Evolutionary conservation across 2,329 filamentous ascomycete species (phyloP), one percentile per base, ranked within the genome.

Genomic region (Cladosporium sp.): DNA sequence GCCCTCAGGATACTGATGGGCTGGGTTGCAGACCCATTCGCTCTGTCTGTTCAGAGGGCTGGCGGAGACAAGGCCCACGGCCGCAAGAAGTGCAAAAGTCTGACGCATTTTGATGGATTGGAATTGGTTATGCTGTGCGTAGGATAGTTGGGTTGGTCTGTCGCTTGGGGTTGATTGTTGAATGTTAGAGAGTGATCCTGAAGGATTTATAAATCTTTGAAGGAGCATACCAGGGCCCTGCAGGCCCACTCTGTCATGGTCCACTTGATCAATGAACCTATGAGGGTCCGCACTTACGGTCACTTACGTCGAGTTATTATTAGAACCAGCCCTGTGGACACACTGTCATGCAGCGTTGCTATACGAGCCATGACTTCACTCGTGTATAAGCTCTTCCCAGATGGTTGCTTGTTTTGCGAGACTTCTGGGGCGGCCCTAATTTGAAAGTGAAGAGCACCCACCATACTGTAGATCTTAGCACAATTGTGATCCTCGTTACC

Each of bases 21-120:
- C 70, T 30, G 70, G 66, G 67, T 68, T 64, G 66, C 62, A 65
- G 48, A 46, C 48, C 58, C 69, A 72, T 57, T 66, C 64, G 25
- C 36, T 25, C 39, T 46, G 39, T 28, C 30, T 54, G 25, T 51
- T 77, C 65, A 73, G 72, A 30, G 78, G 79, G 54, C 75, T 77
- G 51, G 78, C 77, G 28, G 76, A 72, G 30, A 67, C 69, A 23
- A 73, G 63, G 62, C 75, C 76, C 51, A 75, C 75, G 53, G 79
- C 70, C 11, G 61, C 61, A 16, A 56, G 32, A 43, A 56, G 26
- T 21, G 54, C 54, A 32, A 56, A 36, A 49, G 61, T 56, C 23
- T 43, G 49, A 58, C 39, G 54, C 61, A 57, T 56, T 6, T 51
- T 62, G 30, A 18, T 51, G 36, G 43, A 62, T 49, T n/a, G 59